Evolutionary conservation across 176 grass and related monocot genomes (phyloP).

Genomic region (Avena insularis): DNA sequence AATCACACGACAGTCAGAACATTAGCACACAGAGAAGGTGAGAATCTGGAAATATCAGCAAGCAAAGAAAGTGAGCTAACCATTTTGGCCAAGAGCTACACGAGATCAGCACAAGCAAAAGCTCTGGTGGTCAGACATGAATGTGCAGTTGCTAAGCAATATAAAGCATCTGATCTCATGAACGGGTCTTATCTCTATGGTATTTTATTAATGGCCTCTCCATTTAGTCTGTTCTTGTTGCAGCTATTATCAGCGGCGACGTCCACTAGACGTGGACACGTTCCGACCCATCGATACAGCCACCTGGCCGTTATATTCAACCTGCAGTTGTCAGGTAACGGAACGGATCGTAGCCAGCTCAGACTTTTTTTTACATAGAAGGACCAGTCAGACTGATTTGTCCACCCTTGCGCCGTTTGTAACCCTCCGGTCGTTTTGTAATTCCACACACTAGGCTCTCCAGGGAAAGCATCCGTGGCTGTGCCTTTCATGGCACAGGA

Average conservation of each 20-base stretch:
- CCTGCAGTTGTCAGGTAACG: not conserved
- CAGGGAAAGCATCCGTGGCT: slow-evolving; percentile 8
- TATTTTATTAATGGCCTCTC: slow-evolving; percentile 13
- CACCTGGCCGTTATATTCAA: slow-evolving; percentile 24
- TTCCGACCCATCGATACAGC: slow-evolving; percentile 22
- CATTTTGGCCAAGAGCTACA: slow-evolving; percentile 44
- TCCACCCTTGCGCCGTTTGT: not conserved
- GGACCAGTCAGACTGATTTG: slow-evolving; percentile 7
- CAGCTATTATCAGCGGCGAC: slow-evolving; percentile 11
- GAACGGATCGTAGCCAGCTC: slow-evolving; percentile 19
- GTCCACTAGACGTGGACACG: not conserved
- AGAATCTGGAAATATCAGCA: slow-evolving; percentile 25
- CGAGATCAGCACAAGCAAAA: too few species aligned
- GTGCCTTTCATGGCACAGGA: slow-evolving; percentile 21
- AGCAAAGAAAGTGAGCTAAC: slow-evolving; percentile 31
- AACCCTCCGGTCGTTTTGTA: slow-evolving; percentile 7
- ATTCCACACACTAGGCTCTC: slow-evolving; percentile 25
- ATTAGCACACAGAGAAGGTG: not conserved
- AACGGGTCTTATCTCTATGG: slow-evolving; percentile 4
- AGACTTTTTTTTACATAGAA: not conserved
- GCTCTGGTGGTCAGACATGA: not conserved
- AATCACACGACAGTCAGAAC: not conserved
- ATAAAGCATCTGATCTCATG: slow-evolving; percentile 34
- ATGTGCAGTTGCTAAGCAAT: not conserved
- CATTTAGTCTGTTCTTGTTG: slow-evolving; percentile 27